Conservation (phyloP, 2,329 filamentous ascomycete genomes). For the Aspergillus sp. region DNA sequence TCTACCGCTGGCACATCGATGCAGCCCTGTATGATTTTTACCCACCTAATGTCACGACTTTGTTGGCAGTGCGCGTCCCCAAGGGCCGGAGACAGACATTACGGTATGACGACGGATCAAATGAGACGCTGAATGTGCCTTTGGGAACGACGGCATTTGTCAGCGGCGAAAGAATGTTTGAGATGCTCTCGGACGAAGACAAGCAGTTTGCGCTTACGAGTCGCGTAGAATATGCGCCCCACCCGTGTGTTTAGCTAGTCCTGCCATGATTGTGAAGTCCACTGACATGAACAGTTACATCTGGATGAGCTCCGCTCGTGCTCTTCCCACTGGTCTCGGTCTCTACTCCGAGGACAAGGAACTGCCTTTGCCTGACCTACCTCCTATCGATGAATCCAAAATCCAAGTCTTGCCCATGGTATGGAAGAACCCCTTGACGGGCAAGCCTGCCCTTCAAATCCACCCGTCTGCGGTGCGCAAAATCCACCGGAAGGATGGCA, state of each 20-base stretch:
- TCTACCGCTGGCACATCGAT: conserved; percentile 81
- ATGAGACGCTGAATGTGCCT: conserved; percentile 67
- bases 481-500: conserved; percentile 67
- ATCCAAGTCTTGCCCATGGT: conserved; percentile 74
- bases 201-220: conserved; percentile 68
- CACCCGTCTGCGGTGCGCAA: conserved; percentile 72
- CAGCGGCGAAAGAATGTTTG: conserved; percentile 70
- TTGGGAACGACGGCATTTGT: conserved; percentile 77
- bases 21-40: conserved; percentile 74
- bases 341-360: conserved; percentile 68
- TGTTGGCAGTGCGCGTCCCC: conserved; percentile 74
- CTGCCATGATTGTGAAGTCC: background rate
- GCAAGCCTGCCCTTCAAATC: conserved; percentile 69
- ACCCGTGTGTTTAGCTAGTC: conserved; percentile 55
- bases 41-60: conserved; percentile 71
- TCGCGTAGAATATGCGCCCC: conserved; percentile 72
- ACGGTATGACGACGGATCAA: conserved; percentile 71
- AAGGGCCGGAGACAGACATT: conserved; percentile 66
- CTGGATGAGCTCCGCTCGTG: conserved; percentile 73
- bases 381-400: conserved; percentile 65
- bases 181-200: conserved; percentile 65
- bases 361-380: conserved; percentile 60
- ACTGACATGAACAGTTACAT: conserved; percentile 52
- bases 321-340: conserved; percentile 70
- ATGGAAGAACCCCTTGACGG: conserved; percentile 75